Evolutionary conservation across 345 rosid genomes (phyloP).

Genomic region (Brassica napus): DNA sequence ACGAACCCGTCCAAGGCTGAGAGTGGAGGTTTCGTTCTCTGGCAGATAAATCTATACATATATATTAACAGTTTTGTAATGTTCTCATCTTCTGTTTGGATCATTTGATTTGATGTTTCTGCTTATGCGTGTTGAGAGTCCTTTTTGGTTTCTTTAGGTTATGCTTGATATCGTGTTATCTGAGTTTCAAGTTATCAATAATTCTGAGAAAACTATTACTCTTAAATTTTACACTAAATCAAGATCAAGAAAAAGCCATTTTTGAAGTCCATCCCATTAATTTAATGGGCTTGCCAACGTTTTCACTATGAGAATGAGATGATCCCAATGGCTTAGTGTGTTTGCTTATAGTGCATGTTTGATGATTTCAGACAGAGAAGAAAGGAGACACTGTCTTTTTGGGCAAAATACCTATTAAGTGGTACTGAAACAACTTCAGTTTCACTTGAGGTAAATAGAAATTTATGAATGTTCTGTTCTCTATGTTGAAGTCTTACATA

Average conservation of each 20-base stretch:
- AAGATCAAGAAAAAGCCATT: slow-evolving; percentile 68
- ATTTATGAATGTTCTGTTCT: background rate
- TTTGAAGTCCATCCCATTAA: slow-evolving; percentile 52
- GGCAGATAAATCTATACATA: slow-evolving; percentile 92
- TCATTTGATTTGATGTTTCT: slow-evolving; percentile 9
- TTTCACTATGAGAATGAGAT: too few species aligned
- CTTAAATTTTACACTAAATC: slow-evolving; percentile 75
- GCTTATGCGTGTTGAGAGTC: background rate
- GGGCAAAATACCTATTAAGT: slow-evolving; percentile 85
- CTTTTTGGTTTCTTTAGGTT: slow-evolving; percentile 47
- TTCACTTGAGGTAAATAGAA: slow-evolving; percentile 77
- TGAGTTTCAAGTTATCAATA: slow-evolving; percentile 88
- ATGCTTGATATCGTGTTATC: slow-evolving; percentile 95
- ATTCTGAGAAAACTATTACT: slow-evolving; percentile 64
- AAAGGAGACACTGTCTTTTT: slow-evolving; percentile 87
- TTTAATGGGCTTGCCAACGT: too few species aligned
- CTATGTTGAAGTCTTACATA: background rate
- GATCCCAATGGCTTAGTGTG: background rate
- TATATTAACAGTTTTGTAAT: background rate
- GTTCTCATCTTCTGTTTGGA: slow-evolving; percentile 3
- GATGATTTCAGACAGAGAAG: slow-evolving; percentile 72
- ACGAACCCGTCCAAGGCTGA: slow-evolving; percentile 55
- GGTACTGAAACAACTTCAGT: slow-evolving; percentile 98
- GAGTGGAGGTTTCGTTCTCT: slow-evolving; percentile 82
- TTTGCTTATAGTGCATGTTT: slow-evolving; percentile 2